phyloP scores from a whole-genome alignment of 805 yeast species.

The Starmerella vitae region DNA sequence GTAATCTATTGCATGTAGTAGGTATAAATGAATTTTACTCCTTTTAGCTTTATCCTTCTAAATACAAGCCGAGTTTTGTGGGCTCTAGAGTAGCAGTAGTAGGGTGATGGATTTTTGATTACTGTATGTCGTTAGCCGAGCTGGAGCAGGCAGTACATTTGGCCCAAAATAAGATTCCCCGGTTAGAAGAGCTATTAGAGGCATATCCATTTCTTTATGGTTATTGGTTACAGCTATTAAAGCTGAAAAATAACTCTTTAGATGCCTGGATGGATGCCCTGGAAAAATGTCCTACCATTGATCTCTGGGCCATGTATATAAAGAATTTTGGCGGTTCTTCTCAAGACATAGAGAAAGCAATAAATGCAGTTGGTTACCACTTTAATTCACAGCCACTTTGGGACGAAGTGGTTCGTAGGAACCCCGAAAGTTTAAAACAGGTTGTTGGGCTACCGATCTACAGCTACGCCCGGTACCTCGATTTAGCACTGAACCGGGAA shows the following conservation, averaged over 20 bases:
- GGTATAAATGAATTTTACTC: too few species aligned
- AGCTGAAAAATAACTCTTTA: constrained; percentile 14
- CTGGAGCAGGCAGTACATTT: too few species aligned
- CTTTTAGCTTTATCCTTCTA: too few species aligned
- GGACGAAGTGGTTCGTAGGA: constrained; percentile 55
- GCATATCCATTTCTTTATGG: constrained; percentile 33
- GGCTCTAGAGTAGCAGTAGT: not conserved
- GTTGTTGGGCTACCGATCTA: constrained; percentile 51
- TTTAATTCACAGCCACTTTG: constrained; percentile 70
- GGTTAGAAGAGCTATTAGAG: too few species aligned
- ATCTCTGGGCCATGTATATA: constrained; percentile 26
- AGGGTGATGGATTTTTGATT: not conserved
- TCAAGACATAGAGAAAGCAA: constrained; percentile 36
- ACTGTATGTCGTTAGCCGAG: too few species aligned
- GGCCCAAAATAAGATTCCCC: too few species aligned
- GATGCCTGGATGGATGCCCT: constrained; percentile 14
- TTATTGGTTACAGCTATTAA: constrained; percentile 30
- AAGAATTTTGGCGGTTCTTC: constrained; percentile 24
- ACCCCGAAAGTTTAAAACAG: constrained; percentile 33
- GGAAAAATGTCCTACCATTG: constrained; percentile 27
- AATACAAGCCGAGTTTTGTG: too few species aligned
- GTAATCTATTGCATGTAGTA: too few species aligned
- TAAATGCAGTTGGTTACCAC: constrained; percentile 45
- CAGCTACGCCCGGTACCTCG: constrained; percentile 71
- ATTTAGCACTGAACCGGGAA: constrained; percentile 23